These are phyloP conservation scores for Circinella minor DNA, from an alignment of 371 early-diverging fungal species.

Conservation along the genomic window DNA sequence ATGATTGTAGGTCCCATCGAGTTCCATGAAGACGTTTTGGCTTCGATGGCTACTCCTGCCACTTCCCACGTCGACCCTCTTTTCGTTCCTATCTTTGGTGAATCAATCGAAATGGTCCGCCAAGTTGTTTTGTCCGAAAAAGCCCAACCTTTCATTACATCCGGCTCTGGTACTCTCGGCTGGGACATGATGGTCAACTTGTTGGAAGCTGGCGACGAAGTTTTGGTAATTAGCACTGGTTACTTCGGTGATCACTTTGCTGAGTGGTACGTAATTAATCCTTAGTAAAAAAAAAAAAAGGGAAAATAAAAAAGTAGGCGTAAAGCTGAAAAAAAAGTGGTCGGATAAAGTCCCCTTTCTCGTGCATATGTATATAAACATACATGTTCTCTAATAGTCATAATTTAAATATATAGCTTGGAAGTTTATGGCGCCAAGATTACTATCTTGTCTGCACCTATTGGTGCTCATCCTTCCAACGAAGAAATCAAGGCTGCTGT, in stretches of 20 bases:
- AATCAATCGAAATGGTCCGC: conserved; percentile 82
- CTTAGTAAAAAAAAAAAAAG: too few species aligned
- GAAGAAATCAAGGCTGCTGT: conserved; percentile 59
- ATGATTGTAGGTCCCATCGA: conserved; percentile 81
- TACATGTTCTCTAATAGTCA: too few species aligned
- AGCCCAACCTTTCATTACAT: conserved; percentile 94
- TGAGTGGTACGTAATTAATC: conserved; percentile 70
- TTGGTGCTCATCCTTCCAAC: conserved; percentile 73
- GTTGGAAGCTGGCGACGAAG: conserved; percentile 87
- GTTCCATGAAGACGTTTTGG: conserved; percentile 89
- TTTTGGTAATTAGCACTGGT: conserved; percentile 91
- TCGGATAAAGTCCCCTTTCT: too few species aligned
- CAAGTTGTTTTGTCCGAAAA: conserved; percentile 77
- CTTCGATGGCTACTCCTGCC: conserved; percentile 89
- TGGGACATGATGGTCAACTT: conserved; percentile 97
- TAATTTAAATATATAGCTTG: conserved; percentile 53
- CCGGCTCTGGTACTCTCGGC: conserved; percentile 93
- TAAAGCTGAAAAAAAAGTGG: too few species aligned
- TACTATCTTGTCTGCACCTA: conserved; percentile 70
- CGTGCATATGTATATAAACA: too few species aligned
- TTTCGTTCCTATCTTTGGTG: conserved; percentile 90
- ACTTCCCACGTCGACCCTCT: conserved; percentile 92
- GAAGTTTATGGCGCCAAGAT: conserved; percentile 88
- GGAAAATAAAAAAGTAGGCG: not conserved
- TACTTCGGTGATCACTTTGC: conserved; percentile 96